Evolutionary conservation across 257 asterid genomes (phyloP), one percentile per base, ranked within the genome.

Genomic region (Fraxinus anomala): DNA sequence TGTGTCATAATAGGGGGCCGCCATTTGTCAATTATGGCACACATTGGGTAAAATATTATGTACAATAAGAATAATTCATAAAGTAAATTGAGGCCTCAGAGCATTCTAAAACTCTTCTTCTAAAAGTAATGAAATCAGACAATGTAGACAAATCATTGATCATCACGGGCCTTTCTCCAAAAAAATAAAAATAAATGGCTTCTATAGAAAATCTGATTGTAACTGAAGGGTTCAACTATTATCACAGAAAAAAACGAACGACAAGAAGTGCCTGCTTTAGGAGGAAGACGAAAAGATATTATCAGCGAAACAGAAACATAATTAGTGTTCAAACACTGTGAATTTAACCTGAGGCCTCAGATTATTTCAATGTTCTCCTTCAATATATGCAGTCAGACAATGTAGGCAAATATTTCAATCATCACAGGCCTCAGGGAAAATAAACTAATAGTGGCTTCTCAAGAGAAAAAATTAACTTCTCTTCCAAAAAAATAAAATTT

Each of bases 401-500:
- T 78, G 88, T 81, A 83, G 92, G 89, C 86, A 85, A 76, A 77
- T 24, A 66, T 11, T 65, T 68, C 34, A 28, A 81, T 65, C 87
- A 85, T 81, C 89, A 88, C 76, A 67, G 85, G 88, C 86, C 84
- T 79, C 83, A 39, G 5, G 37, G 13, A 10, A 81, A 74, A 67
- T 69, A 77, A 75, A 70, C 26, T 24, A 17, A 34, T 28, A 1
- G 16, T 39, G 75, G 11, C 11, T 26, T 17, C 40, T 68, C 49
- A 37, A 7, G n/a, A 72, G 9, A 65, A 44, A 31, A 21, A 30
- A 5, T 1, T 14, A 66, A 17, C 33, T 24, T 31, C 17, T 23
- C 69, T 39, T 9, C 44, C 75, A 42, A 16, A 44, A 51, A 23
- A 11, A 23, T 30, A 1, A 69, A 31, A 71, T 37, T 3, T 63